phyloP scores from a whole-genome alignment of 768 basidiomycete genomes.

The Tulasnella calospora region DNA sequence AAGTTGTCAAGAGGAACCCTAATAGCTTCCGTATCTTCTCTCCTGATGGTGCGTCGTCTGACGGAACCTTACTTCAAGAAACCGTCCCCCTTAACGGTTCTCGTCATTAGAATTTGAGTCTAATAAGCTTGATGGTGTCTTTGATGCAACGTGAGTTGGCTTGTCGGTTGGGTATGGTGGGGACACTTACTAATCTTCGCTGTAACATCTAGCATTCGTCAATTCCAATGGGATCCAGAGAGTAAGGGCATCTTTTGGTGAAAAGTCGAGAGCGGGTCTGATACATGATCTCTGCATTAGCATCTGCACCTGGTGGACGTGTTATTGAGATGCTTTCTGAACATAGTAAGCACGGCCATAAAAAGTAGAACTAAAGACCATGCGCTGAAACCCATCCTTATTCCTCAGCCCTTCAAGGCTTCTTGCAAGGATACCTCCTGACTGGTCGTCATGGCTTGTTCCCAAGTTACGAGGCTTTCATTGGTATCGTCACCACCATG shows the following conservation, averaged over 20 bases:
- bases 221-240: conserved; percentile 77
- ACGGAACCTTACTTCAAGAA: not conserved
- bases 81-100: not conserved
- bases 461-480: conserved; percentile 88
- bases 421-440: conserved; percentile 89
- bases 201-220: conserved; percentile 50
- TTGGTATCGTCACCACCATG: conserved; percentile 87
- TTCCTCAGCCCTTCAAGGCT: conserved; percentile 62
- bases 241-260: conserved; percentile 29
- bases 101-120: conserved; percentile 57
- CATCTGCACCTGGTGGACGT: conserved; percentile 62
- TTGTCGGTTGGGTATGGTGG: not conserved
- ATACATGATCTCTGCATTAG: conserved; percentile 41
- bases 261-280: not conserved
- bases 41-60: conserved; percentile 49
- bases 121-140: conserved; percentile 80
- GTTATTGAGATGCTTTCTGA: conserved; percentile 86
- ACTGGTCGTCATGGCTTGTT: conserved; percentile 73
- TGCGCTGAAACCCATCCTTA: not conserved
- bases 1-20: conserved; percentile 59
- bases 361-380: not conserved
- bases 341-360: conserved; percentile 43
- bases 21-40: conserved; percentile 81
- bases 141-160: conserved; percentile 42
- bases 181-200: conserved; percentile 8